A percentile compares a stretch with the other conserved stretches of the same genome.
Conservation (phyloP, 805 yeast genomes). For the Candida insectalens region DNA sequence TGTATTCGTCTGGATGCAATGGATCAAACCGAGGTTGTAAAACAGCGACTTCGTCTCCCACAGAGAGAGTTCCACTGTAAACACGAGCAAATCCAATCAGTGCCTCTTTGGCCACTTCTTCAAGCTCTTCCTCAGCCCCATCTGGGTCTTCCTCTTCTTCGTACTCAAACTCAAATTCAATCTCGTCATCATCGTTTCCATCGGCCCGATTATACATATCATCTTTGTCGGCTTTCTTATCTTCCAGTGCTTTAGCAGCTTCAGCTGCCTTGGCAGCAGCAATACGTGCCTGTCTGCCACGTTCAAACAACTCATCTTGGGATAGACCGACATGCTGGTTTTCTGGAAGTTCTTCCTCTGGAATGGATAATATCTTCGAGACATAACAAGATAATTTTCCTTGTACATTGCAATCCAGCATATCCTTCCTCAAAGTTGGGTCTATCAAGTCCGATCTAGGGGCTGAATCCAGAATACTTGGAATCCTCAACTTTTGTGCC, state of each 20-base stretch:
- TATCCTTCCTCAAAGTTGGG: conserved; percentile 37
- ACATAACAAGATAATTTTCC: conserved; percentile 72
- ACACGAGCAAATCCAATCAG: conserved; percentile 84
- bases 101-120: conserved; percentile 42
- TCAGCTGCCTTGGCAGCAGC: conserved; percentile 61
- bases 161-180: conserved; percentile 28
- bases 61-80: conserved; percentile 71
- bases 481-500: conserved; percentile 69
- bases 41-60: conserved; percentile 68
- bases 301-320: conserved; percentile 50
- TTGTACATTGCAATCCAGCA: conserved; percentile 55
- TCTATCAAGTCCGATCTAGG: conserved; percentile 43
- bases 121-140: conserved; percentile 33
- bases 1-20: conserved; percentile 1
- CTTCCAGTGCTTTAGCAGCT: conserved; percentile 25
- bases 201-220: neutral
- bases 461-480: conserved; percentile 51
- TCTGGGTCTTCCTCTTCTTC: conserved; percentile 38
- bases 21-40: conserved; percentile 88
- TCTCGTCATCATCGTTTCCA: conserved; percentile 9
- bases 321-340: conserved; percentile 32
- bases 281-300: conserved; percentile 55
- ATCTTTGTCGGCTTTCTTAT: conserved; percentile 7
- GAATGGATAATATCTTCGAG: conserved; percentile 82
- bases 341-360: conserved; percentile 68